Base-by-base conservation (phyloP, 306 rosid species). In the Lathyrus aphaca region DNA sequence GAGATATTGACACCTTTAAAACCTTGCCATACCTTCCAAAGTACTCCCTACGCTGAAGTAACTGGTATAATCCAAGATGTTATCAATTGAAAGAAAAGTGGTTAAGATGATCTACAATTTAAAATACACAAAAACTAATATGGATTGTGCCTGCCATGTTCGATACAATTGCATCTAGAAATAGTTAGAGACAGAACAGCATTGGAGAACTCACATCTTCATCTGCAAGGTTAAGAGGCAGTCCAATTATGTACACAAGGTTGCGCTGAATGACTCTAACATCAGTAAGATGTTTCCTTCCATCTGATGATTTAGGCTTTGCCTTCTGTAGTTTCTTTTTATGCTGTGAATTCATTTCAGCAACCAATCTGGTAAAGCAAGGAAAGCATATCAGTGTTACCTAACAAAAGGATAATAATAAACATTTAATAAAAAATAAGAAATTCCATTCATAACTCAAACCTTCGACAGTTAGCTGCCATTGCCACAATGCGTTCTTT, bases 21-120 rank as follows among this genome's bases (percentile, higher is more conserved):
- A 84, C 87, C 77, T 77, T 83, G 42, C 87, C 87, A 66, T 83
- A 84, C 75, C 85, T 68, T 37, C 87, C 87, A 77, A 84, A 83
- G 72, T 77, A 84, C 64, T 83, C 85, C 71, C 56, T 77, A 48
- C 67, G 81, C 71, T 74, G 85, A 70, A 83, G 87, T 57, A 83
- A 57, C 85, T 80, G 87, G 54, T 38, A 70, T 56, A 70, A 77
- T 63, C 30, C 73, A 77, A 77, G 13, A 64, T 14, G 14, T 15
- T 50, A 59, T 54, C 35, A 80, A 49, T 13, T 21, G 72, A 61
- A 27, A 54, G 57, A 45, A 39, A 49, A 17, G 16, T 59, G 30
- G 57, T 11, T 7, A 66, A 12, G 51, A 56, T 54, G 71, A 59
- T 65, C 44, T 58, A 64, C 40, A 77, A 69, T 40, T 19, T 40